Evolutionary conservation across 257 asterid genomes (phyloP), one percentile per base, ranked within the genome.

Genomic region (Solanum gracilifrons): DNA sequence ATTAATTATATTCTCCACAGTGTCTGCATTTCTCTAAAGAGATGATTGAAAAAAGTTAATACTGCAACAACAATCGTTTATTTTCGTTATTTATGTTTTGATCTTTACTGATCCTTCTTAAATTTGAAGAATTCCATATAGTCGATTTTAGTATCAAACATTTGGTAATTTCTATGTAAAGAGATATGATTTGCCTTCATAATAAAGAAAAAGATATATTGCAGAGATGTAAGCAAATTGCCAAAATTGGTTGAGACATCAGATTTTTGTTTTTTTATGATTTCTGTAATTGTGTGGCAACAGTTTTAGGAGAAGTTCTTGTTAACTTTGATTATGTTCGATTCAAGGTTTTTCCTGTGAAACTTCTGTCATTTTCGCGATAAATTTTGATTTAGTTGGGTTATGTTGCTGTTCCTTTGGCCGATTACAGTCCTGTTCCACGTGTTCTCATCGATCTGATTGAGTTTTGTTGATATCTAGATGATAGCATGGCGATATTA

Each of bases 401-500:
- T 9, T 39, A 21, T 27, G 6, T n/a, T 9, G 10, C 43, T 25
- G 23, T 23, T 73, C 21, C 20, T 55, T 46, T 76, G 74, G 64
- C 66, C 32, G 66, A 35, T 62, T 32, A 37, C 76, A 51, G 71
- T 32, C 31, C 66, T 64, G 82, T 83, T 86, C 13, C 9, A 39
- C 20, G 23, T 68, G 41, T 7, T 6, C 10, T 9, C 76, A 73
- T 48, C 18, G 84, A 77, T 35, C 79, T 60, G 11, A 33, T 72
- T 85, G 48, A 21, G 8, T 89, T 89, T 13, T 66, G 72, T 85
- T 90, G 69, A 64, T 88, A 55, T 88, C 27, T 94, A 96, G 99
- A 97, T 93, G 99, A 97, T 91, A 88, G 96, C 90, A 93, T 97
- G 97, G 98, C 99, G 15, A 92, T 96, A 90, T 84, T 97, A 15